Evolutionary conservation across 2,329 filamentous ascomycete species (phyloP).

Genomic region (Phaeosphaeriaceae sp.): DNA sequence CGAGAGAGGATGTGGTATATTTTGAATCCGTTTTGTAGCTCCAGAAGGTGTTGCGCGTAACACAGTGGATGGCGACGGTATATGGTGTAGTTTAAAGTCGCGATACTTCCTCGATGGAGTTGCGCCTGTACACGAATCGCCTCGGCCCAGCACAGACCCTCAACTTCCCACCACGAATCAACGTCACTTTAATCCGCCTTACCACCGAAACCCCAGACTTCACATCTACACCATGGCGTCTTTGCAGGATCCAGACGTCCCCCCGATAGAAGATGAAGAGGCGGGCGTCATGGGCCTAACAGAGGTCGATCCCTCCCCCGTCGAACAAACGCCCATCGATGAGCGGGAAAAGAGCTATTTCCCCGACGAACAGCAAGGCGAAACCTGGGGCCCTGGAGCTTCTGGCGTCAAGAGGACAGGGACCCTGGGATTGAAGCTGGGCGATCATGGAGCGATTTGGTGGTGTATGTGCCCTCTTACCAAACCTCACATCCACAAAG

Average conservation of each 20-base stretch:
- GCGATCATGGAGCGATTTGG: slow-evolving; percentile 74
- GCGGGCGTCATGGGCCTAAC: slow-evolving; percentile 71
- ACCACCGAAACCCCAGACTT: slow-evolving; percentile 1
- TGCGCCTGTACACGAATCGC: slow-evolving; percentile 18
- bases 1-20: too few relatives aligned
- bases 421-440: slow-evolving; percentile 61
- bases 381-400: slow-evolving; percentile 13
- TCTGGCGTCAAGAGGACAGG: slow-evolving; percentile 23
- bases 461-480: slow-evolving; percentile 66
- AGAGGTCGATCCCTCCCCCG: slow-evolving; percentile 82
- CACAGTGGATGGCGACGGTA: not conserved
- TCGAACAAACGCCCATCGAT: slow-evolving; percentile 63
- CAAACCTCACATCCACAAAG: not conserved
- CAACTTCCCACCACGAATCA: slow-evolving; percentile 32
- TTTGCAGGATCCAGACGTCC: slow-evolving; percentile 15
- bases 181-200: slow-evolving; percentile 33
- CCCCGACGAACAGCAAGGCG: slow-evolving; percentile 28
- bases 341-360: slow-evolving; percentile 60
- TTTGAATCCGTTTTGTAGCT: not conserved
- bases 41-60: not conserved
- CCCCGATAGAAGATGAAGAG: slow-evolving; percentile 34
- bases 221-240: slow-evolving; percentile 15
- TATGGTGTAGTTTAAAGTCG: not conserved
- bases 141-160: slow-evolving; percentile 25
- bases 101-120: slow-evolving; percentile 11